Base-by-base conservation (phyloP, 305 asterid species). In the Ajuga reptans region DNA sequence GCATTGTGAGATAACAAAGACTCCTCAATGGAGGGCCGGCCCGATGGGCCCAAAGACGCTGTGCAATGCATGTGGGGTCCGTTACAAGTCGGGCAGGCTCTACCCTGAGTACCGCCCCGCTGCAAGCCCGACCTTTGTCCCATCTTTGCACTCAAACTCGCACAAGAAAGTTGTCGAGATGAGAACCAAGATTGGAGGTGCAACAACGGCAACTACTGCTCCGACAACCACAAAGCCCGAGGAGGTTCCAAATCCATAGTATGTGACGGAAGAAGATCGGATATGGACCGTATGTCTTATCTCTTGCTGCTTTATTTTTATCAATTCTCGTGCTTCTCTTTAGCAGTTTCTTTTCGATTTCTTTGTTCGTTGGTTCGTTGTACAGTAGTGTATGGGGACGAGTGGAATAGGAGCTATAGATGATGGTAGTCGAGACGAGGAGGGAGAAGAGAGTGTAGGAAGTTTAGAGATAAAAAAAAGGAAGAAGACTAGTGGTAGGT, bases 21-120 rank as follows among this genome's bases (percentile, higher is more conserved):
- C 98, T 8, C 98, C 98, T 8, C 98, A 92, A 54, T 92, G 96
- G 98, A 72, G 96, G 79, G 86, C 95, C 0, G 96, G 98, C 0
- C 96, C 98, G 0, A 74, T 79, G 89, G 98, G 98, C 8, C 96
- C 96, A 2, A 91, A 91, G 52, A 86, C 96, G 0, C 83, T 91
- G 7, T 92, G 98, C 82, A 92, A 92, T 9, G 98, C 96, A 0
- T 89, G 98, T 55, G 98, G 96, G 0, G 98, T 92, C n/a, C 93
- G 98, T 36, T 82, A 86, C 80, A 92, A 92, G 78, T 85, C 97
- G 0, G 97, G 96, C 27, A 81, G 97, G 7, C 82, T 92, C 71
- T 88, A 87, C 81, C 98, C 97, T 0, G 97, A 88, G 66, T 90
- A 92, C 76, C 85, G 98, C 0, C 98, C 97, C 0, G 97, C 98